These are phyloP conservation scores for Agrocybe praecox DNA, from an alignment of 768 basidiomycete species.

Conservation along the genomic window DNA sequence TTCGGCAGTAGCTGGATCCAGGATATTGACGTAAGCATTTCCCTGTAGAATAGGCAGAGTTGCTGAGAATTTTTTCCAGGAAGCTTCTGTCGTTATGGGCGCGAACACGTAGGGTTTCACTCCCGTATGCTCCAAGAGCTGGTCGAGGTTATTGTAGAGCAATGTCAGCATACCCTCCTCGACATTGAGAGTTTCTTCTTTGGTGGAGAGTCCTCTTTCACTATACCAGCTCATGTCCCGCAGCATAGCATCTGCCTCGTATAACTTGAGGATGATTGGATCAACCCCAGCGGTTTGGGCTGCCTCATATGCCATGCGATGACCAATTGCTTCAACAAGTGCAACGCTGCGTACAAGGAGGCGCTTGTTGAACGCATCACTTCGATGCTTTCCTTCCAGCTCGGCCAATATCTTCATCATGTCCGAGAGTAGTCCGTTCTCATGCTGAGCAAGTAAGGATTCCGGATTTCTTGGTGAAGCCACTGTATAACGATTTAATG, in stretches of 20 bases:
- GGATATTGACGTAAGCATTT: background rate
- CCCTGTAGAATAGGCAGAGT: slow-evolving; percentile 6
- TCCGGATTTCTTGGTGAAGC: slow-evolving; percentile 12
- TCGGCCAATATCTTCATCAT: slow-evolving; percentile 17
- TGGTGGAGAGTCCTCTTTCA: slow-evolving; percentile 29
- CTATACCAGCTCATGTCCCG: slow-evolving; percentile 42
- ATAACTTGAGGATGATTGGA: slow-evolving; percentile 35
- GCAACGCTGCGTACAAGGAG: slow-evolving; percentile 41
- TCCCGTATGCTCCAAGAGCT: slow-evolving; percentile 12
- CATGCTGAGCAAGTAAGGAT: slow-evolving; percentile 22
- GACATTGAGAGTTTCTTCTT: slow-evolving; percentile 16
- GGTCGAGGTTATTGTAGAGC: slow-evolving; percentile 27
- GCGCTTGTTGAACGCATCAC: slow-evolving; percentile 30
- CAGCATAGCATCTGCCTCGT: slow-evolving; percentile 32
- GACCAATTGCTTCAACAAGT: slow-evolving; percentile 43
- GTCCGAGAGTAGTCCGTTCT: slow-evolving; percentile 15
- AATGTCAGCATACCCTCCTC: slow-evolving; percentile 30
- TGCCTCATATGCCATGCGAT: slow-evolving; percentile 47
- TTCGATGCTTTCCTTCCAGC: slow-evolving; percentile 25
- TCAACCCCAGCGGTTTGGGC: slow-evolving; percentile 28
- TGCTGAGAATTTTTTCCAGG: slow-evolving; percentile 12
- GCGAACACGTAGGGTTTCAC: slow-evolving; percentile 17
- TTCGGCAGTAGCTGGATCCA: slow-evolving; percentile 2
- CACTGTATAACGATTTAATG: slow-evolving; percentile 21
- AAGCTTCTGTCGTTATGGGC: slow-evolving; percentile 20